A percentile compares a stretch with the other conserved stretches of the same genome.
Conservation (phyloP, 176 grass and related monocot species). For the Leersia perrieri region DNA sequence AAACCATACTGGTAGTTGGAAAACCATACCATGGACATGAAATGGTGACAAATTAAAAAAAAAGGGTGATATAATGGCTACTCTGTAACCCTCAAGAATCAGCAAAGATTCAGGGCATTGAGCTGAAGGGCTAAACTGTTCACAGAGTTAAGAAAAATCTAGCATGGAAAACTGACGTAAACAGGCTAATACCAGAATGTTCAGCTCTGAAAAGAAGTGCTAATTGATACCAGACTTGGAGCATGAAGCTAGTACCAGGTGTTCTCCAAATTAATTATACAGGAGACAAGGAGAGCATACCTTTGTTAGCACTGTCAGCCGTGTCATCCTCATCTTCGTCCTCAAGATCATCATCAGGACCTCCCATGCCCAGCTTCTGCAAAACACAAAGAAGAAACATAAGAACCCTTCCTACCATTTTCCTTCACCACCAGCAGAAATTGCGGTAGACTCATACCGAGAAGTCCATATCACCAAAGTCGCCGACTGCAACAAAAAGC, state of each 20-base stretch:
- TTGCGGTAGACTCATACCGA: conserved; percentile 45
- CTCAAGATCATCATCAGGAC: conserved; percentile 58
- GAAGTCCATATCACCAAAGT: conserved; percentile 87
- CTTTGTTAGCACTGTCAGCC: conserved; percentile 48
- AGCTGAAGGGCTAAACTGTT: not conserved
- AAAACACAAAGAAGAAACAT: conserved; percentile 42
- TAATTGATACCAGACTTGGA: not conserved
- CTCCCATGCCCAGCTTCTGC: conserved; percentile 78
- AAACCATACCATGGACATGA: not conserved
- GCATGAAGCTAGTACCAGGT: not conserved
- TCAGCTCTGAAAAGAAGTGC: not conserved
- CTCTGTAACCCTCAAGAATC: not conserved
- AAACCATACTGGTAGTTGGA: not conserved
- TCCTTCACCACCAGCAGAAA: not conserved
- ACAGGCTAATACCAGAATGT: not conserved
- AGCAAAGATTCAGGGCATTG: not conserved
- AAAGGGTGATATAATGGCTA: not conserved
- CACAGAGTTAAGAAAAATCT: not conserved
- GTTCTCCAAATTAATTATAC: not conserved
- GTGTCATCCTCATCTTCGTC: conserved; percentile 59
- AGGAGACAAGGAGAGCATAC: conserved; percentile 11
- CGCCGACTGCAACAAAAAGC: conserved; percentile 48
- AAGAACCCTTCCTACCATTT: not conserved
- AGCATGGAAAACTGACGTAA: not conserved
- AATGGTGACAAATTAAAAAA: not conserved